phyloP scores from a whole-genome alignment of 148 eudicot species.

The Rhododendron williamsianum region DNA sequence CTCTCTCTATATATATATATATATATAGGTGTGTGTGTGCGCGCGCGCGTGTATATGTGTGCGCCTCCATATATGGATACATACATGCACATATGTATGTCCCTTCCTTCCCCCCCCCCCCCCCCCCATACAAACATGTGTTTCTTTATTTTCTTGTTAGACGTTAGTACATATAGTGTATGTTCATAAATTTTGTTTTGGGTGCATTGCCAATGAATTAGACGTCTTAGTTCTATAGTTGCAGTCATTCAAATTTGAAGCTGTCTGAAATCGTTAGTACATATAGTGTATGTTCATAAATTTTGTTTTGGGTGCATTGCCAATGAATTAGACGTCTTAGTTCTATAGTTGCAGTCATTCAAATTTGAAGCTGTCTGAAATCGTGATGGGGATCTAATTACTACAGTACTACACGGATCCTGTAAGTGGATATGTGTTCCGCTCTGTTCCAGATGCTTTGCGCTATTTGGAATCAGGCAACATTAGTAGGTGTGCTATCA shows the following conservation, averaged over 20 bases:
- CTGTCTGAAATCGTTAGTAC: background rate
- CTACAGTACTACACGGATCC: slow-evolving; percentile 43
- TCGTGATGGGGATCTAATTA: slow-evolving; percentile 9
- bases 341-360: background rate
- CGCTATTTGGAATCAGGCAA: slow-evolving; percentile 70
- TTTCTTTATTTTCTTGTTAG: background rate
- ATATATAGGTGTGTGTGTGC: too few relatives aligned
- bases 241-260: background rate
- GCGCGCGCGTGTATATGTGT: background rate
- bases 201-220: background rate
- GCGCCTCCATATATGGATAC: background rate
- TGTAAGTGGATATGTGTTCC: slow-evolving; percentile 57
- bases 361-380: background rate
- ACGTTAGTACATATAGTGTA: background rate
- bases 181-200: background rate
- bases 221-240: background rate
- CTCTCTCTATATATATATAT: background rate
- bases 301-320: background rate
- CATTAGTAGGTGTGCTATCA: slow-evolving; percentile 50
- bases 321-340: background rate
- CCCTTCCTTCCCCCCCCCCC: background rate
- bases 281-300: background rate
- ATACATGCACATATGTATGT: background rate
- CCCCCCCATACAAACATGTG: background rate
- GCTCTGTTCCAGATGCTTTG: slow-evolving; percentile 53